Evolutionary conservation across 345 rosid species (phyloP).

Genomic region (Clausena lansium): DNA sequence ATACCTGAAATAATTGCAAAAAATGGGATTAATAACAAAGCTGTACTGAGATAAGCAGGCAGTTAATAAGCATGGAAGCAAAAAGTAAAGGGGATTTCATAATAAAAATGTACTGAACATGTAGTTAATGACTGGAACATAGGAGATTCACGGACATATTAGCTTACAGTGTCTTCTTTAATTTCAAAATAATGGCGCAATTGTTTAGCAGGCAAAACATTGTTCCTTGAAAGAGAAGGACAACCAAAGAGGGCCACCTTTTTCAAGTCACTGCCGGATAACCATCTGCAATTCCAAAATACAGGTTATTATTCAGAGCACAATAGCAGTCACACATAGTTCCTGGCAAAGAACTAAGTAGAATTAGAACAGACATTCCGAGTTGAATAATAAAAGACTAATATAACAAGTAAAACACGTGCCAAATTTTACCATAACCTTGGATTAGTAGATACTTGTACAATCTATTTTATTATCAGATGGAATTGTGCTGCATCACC

Average conservation of each 20-base stretch:
- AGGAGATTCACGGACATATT: slow-evolving; percentile 10
- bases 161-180: slow-evolving; percentile 65
- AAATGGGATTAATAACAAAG: background rate
- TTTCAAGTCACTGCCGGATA: slow-evolving; percentile 72
- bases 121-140: background rate
- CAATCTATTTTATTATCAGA: background rate
- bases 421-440: background rate
- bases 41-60: background rate
- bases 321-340: background rate
- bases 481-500: background rate
- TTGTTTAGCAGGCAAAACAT: slow-evolving; percentile 63
- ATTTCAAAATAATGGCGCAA: slow-evolving; percentile 62
- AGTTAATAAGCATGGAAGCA: background rate
- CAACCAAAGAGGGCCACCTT: slow-evolving; percentile 69
- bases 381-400: background rate
- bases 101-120: background rate
- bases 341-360: background rate
- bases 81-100: background rate
- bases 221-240: slow-evolving; percentile 49
- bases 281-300: slow-evolving; percentile 55
- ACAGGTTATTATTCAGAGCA: background rate
- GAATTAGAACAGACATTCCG: background rate
- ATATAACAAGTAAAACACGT: background rate
- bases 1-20: slow-evolving; percentile 49
- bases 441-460: background rate